Evolutionary conservation across 2,329 filamentous ascomycete genomes (phyloP).

Genomic region (Hymenoscyphus fructigenus): DNA sequence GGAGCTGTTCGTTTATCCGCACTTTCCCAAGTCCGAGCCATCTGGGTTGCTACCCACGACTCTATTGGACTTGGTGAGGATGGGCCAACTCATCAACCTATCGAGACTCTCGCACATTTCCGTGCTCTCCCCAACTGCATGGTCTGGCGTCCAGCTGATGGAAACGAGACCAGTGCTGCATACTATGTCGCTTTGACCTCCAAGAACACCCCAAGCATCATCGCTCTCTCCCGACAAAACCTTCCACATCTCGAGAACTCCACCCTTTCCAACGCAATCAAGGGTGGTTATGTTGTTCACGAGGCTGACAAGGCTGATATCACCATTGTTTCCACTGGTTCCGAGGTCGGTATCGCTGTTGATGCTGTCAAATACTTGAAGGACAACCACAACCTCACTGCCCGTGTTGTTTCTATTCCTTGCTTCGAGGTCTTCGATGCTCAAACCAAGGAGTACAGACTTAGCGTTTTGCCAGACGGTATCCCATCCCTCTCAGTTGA

Average conservation of each 20-base stretch:
- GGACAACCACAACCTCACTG: conserved; percentile 82
- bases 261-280: conserved; percentile 81
- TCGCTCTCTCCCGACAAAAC: conserved; percentile 96
- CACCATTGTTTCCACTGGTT: conserved; percentile 92
- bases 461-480: conserved; percentile 88
- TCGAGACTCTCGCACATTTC: conserved; percentile 98
- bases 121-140: conserved; percentile 98
- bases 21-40: conserved; percentile 83
- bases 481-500: conserved; percentile 92
- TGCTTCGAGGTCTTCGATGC: conserved; percentile 97
- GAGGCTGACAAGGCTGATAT: conserved; percentile 82
- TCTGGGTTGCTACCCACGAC: conserved; percentile 98
- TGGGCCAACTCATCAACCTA: conserved; percentile 97
- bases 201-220: conserved; percentile 85
- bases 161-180: conserved; percentile 95
- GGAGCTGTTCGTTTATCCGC: conserved; percentile 93
- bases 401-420: conserved; percentile 91
- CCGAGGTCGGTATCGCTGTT: conserved; percentile 90
- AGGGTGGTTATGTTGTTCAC: conserved; percentile 91
- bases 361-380: conserved; percentile 90
- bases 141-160: conserved; percentile 98
- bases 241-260: conserved; percentile 96
- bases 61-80: conserved; percentile 99
- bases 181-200: conserved; percentile 95
- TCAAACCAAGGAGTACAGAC: conserved; percentile 91